Conservation (phyloP, 352 stramenopile genomes). For the Thalassiosira livingstoniorum region DNA sequence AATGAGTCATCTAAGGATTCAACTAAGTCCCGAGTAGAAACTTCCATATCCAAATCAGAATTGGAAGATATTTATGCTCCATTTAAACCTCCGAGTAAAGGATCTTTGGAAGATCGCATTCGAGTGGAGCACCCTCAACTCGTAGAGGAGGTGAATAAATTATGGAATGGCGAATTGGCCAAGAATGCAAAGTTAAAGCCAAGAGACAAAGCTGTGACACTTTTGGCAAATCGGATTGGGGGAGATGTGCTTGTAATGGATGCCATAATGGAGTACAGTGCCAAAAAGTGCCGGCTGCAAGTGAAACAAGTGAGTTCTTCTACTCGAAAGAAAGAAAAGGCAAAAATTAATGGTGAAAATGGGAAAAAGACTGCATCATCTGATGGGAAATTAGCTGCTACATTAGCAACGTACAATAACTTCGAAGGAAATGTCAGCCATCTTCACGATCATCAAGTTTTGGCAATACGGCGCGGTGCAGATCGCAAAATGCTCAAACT, state of each 20-base stretch:
- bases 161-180: conserved; percentile 42
- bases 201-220: conserved; percentile 41
- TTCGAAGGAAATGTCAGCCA: conserved; percentile 37
- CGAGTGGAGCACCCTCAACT: conserved; percentile 59
- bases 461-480: conserved; percentile 65
- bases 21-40: conserved; percentile 40
- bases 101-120: conserved; percentile 66
- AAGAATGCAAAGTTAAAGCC: neutral
- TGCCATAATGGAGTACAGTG: conserved; percentile 51
- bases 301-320: conserved; percentile 22
- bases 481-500: conserved; percentile 64
- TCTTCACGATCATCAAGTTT: conserved; percentile 64
- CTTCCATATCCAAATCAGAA: conserved; percentile 61
- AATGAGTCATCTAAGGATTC: neutral
- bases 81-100: conserved; percentile 68
- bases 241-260: conserved; percentile 49
- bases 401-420: conserved; percentile 56
- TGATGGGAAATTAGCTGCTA: conserved; percentile 35
- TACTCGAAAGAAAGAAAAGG: conserved; percentile 3
- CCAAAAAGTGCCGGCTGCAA: conserved; percentile 37
- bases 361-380: conserved; percentile 6
- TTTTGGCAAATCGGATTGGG: conserved; percentile 66
- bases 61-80: conserved; percentile 72
- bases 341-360: conserved; percentile 32
- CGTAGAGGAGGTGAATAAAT: conserved; percentile 41